phyloP scores from a whole-genome alignment of 345 rosid species.

The Trapa bicornis region DNA sequence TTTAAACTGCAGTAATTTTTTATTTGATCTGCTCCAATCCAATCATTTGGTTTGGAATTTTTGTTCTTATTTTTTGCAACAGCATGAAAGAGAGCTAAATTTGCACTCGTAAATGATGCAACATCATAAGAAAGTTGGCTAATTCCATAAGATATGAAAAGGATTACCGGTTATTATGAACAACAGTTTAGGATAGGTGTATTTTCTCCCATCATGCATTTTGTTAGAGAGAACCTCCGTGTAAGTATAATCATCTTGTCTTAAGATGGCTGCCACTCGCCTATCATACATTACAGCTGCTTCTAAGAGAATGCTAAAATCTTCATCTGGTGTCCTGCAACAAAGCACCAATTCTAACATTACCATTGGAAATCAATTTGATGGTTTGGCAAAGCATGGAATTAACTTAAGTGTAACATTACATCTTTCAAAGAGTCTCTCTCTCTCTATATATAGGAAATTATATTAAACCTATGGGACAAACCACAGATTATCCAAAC shows the following conservation, averaged over 20 bases:
- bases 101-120: background rate
- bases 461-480: too few species aligned
- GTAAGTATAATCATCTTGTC: constrained; percentile 41
- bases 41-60: too few species aligned
- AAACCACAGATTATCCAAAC: too few species aligned
- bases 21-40: too few species aligned
- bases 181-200: constrained; percentile 56
- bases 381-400: too few species aligned
- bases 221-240: constrained; percentile 38
- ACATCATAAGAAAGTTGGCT: background rate
- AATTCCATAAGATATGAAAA: background rate
- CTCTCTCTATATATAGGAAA: too few species aligned
- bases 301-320: constrained; percentile 85
- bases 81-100: too few species aligned
- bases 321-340: constrained; percentile 94
- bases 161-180: constrained; percentile 77
- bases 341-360: constrained; percentile 6
- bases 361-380: background rate
- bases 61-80: too few species aligned
- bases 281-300: constrained; percentile 97
- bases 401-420: too few species aligned
- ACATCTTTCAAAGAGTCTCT: too few species aligned
- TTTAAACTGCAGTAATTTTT: too few species aligned
- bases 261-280: constrained; percentile 70
- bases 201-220: constrained; percentile 33